phyloP scores from a whole-genome alignment of 106 monocot species.

The Allium fistulosum region DNA sequence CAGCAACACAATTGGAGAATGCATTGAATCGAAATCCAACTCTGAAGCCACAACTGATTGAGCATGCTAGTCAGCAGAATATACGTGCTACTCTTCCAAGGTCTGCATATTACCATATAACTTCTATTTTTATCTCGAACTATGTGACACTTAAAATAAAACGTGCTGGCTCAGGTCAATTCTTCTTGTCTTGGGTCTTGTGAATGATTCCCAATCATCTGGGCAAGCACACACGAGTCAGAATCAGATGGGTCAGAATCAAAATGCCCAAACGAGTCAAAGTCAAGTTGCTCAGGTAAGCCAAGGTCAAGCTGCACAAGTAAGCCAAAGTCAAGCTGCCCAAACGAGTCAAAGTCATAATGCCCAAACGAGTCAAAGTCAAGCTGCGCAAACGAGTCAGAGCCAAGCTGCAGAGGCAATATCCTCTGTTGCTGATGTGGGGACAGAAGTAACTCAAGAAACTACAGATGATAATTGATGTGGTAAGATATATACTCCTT shows the following conservation, averaged over 20 bases:
- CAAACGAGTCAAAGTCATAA: slow-evolving; percentile 51
- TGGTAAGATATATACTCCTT: too few species aligned
- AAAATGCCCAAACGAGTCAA: slow-evolving; percentile 2
- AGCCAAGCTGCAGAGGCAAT: slow-evolving; percentile 47
- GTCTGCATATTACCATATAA: slow-evolving; percentile 17
- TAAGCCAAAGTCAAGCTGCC: slow-evolving; percentile 44
- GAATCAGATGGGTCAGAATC: slow-evolving; percentile 12
- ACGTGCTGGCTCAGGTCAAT: slow-evolving; percentile 41
- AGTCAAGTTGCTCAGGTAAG: slow-evolving; percentile 46
- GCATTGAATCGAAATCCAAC: slow-evolving; percentile 74
- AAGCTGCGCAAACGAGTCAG: slow-evolving; percentile 34
- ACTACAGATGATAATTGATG: slow-evolving; percentile 27
- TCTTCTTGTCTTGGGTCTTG: slow-evolving; percentile 73
- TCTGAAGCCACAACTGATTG: slow-evolving; percentile 48
- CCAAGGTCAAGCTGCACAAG: slow-evolving; percentile 50
- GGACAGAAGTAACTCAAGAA: slow-evolving; percentile 53
- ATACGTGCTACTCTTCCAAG: slow-evolving; percentile 71
- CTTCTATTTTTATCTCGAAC: not conserved
- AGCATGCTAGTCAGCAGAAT: slow-evolving; percentile 76
- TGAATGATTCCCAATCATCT: slow-evolving; percentile 42
- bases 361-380: slow-evolving; percentile 27
- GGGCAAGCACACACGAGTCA: slow-evolving; percentile 41
- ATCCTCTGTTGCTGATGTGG: slow-evolving; percentile 46
- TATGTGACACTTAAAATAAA: slow-evolving; percentile 5
- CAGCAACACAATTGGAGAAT: slow-evolving; percentile 92